Base-by-base conservation (phyloP, 2,329 filamentous ascomycete genomes). In the Hortaea werneckii region DNA sequence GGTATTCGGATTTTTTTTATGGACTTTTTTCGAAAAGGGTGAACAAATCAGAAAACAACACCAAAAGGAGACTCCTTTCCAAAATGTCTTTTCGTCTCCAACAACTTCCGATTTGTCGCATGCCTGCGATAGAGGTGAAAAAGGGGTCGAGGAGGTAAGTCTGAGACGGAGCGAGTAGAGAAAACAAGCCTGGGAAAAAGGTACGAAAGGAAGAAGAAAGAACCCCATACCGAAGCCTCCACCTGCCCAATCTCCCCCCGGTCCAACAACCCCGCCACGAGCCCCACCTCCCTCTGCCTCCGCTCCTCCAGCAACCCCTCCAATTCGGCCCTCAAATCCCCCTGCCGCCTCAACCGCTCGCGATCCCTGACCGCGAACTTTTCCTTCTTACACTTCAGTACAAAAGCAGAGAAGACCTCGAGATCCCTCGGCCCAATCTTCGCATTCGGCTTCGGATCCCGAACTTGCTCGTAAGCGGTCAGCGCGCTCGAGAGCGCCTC, bases 331-430 rank as follows among this genome's bases (percentile, higher is more conserved):
- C 87, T 76, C 2, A 89, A 67, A 29, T 76, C 74, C 5, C 67
- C 69, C 13, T 74, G 71, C 50, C 79, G 72, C 10, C 78, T 72
- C 26, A 72, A 58, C 1, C 85, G 72, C 32, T 73, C 70, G 45
- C 71, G 72, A 63, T 96, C 90, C 53, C 73, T 72, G 8, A 79
- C 75, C 32, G 90, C 85, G 87, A 92, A 96, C 35, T 85, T 79
- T 52, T 82, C 82, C 65, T 90, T 90, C 66, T 94, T 94, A 59
- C 86, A 87, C 47, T 75, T 74, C 20, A 95, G 71, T 0, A 95
- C 85, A 11, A 85, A 77, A 11, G 74, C 72, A 0, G 85, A 88
- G 39, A 95, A 64, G 1, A 62, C 58, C 26, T 60, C 58, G 1
- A 66, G 50, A 32, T 63, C 61, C 12, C 56, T 56, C 1, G 56